phyloP scores from a whole-genome alignment of 163 green algal species.

The Volvox carteri region DNA sequence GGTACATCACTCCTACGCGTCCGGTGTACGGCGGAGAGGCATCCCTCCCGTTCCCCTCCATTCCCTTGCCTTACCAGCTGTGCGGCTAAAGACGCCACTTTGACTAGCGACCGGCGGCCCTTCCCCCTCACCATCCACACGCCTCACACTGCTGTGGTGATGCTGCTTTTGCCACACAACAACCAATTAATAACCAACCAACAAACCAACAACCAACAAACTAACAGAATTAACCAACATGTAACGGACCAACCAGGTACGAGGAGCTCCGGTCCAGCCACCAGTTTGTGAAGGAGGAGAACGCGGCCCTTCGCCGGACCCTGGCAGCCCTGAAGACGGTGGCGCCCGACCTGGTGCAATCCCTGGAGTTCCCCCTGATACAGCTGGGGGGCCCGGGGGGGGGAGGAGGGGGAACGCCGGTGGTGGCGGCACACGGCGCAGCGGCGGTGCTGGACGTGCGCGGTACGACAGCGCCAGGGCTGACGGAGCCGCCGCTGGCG shows the following conservation, averaged over 20 bases:
- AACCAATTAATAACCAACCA: no score
- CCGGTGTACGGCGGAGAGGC: no score
- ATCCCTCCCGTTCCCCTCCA: no score
- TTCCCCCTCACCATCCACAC: no score
- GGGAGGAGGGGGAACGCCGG: background rate
- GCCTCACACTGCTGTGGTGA: no score
- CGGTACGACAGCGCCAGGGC: background rate
- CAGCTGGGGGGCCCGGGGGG: background rate
- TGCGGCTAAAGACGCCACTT: no score
- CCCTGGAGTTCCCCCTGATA: constrained; percentile 50
- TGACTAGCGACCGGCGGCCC: no score
- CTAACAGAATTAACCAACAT: no score
- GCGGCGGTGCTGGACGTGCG: background rate
- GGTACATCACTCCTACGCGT: no score
- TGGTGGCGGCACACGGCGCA: background rate
- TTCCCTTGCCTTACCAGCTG: no score
- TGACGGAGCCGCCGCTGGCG: background rate
- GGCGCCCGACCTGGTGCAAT: constrained; percentile 44
- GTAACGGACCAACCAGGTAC: constrained; percentile 50
- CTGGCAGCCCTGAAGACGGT: constrained; percentile 37
- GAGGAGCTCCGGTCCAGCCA: constrained; percentile 24
- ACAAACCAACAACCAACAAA: no score
- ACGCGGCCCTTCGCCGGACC: constrained; percentile 44
- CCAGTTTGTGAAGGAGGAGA: constrained; percentile 48
- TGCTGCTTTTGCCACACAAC: no score